Evolutionary conservation across 108 stramenopile genomes (phyloP), one percentile per base, ranked within the genome.

Genomic region (Fragilariopsis cylindrus): DNA sequence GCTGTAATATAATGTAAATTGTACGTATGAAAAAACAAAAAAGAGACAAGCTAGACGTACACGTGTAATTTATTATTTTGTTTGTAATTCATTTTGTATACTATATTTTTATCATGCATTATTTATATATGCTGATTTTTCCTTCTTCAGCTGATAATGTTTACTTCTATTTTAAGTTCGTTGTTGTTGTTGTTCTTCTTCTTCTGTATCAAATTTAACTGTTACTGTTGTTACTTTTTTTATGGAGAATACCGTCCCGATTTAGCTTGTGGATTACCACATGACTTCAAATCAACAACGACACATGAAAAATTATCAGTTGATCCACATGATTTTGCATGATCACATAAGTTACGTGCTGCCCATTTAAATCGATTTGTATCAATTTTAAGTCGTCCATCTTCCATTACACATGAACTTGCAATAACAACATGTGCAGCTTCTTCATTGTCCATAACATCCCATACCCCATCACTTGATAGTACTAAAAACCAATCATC

Each of bases 401-500:
- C 75, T n/a, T 90, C 84, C 82, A 93, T 90, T 39, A 87, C 88
- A 60, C 91, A 93, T 44, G 89, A 89, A n/a, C 88, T 87, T 18
- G 90, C 90, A 71, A 92, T 90, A 8, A 91, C 86, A 53, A 91
- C 89, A 66, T 93, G 91, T 5, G 92, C 92, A 8, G 93, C 95
- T 65, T 92, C 82, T 69, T 92, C 91, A 69, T 86, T 90, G 54
- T 88, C 85, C 86, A 93, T 85, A 46, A 92, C 93, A 79, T 96
- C 95, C 95, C 92, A 96, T 42, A 96, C 83, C 1, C 95, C 95
- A 65, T 96, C 95, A 21, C 79, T 85, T 11, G 91, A 90, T n/a
- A 96, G 52, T 6, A 96, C 83, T 73, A 96, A 75, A 48, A 96
- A 96, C 90, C 91, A 87, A 72, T 96, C 95, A 58, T 96, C 95